Evolutionary conservation across 208 protist species (phyloP).

Genomic region (Trypanosoma conorhini): DNA sequence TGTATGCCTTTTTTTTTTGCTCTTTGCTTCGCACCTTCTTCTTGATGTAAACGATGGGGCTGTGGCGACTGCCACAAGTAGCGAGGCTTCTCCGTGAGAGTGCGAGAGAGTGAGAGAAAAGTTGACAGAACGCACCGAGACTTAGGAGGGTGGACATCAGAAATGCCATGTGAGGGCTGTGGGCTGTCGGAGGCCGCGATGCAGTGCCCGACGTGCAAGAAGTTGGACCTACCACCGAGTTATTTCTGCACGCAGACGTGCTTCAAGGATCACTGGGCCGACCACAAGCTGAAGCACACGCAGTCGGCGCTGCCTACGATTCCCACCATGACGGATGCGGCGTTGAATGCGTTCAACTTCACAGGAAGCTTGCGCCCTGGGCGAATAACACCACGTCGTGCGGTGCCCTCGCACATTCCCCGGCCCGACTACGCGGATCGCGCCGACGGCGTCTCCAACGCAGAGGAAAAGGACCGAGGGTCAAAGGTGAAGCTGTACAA

Average conservation of each 20-base stretch:
- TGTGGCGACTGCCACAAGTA: background rate
- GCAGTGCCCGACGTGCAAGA: constrained; percentile 93
- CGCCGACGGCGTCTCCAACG: constrained; percentile 68
- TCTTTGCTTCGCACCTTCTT: constrained; percentile 4
- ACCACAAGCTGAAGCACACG: constrained; percentile 89
- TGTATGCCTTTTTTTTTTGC: constrained; percentile 5
- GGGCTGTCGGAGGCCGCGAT: constrained; percentile 62
- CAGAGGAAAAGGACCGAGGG: constrained; percentile 78
- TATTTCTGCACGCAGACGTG: constrained; percentile 90
- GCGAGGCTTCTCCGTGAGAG: background rate
- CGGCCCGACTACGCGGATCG: constrained; percentile 89
- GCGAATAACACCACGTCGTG: constrained; percentile 80
- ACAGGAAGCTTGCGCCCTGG: constrained; percentile 80
- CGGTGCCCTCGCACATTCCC: constrained; percentile 70
- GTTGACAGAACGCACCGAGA: background rate
- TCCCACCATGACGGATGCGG: constrained; percentile 83
- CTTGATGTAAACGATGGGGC: background rate
- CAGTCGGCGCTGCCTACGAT: constrained; percentile 70
- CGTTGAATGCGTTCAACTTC: constrained; percentile 78
- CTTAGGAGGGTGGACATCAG: background rate
- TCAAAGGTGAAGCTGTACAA: constrained; percentile 69
- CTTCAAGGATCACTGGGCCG: constrained; percentile 86
- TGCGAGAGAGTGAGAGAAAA: constrained; percentile 3
- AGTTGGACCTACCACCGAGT: constrained; percentile 84
- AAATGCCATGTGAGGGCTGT: constrained; percentile 87